Evolutionary conservation across 371 early-diverging fungal genomes (phyloP).

Genomic region (Phascolomyces articulosus): DNA sequence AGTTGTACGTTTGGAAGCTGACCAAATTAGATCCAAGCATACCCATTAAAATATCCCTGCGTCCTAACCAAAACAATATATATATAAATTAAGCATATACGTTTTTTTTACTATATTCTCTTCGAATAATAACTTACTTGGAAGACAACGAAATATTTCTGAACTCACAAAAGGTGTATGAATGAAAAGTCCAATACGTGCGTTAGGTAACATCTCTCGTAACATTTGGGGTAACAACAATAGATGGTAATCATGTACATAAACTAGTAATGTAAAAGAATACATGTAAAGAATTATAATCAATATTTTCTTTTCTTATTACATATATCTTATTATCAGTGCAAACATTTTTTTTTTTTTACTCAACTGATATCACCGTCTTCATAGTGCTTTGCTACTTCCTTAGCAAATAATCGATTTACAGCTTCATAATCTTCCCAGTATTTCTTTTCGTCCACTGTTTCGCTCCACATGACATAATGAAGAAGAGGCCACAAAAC

Average conservation of each 20-base stretch:
- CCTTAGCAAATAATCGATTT: constrained; percentile 88
- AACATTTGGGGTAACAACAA: constrained; percentile 96
- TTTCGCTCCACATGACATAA: constrained; percentile 87
- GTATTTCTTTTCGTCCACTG: constrained; percentile 69
- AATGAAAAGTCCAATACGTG: constrained; percentile 98
- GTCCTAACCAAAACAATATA: too few species aligned
- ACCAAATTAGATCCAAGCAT: constrained; percentile 90
- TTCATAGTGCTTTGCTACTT: constrained; percentile 72
- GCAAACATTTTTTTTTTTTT: too few species aligned
- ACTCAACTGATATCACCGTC: constrained; percentile 82
- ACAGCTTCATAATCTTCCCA: constrained; percentile 92
- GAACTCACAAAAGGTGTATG: constrained; percentile 99
- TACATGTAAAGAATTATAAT: not conserved
- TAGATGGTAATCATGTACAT: constrained; percentile 99
- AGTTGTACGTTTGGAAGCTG: constrained; percentile 96
- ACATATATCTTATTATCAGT: too few species aligned
- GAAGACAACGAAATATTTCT: constrained; percentile 87
- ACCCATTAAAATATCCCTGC: constrained; percentile 90
- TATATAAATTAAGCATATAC: too few species aligned
- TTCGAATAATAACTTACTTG: constrained; percentile 65
- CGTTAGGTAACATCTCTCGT: constrained; percentile 62
- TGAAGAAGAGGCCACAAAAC: constrained; percentile 99
- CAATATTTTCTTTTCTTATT: not conserved
- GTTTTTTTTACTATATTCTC: too few species aligned
- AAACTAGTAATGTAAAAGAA: not conserved